These are phyloP conservation scores for Prunus fruticosa DNA, from an alignment of 306 rosid genomes.

Conservation along the genomic window DNA sequence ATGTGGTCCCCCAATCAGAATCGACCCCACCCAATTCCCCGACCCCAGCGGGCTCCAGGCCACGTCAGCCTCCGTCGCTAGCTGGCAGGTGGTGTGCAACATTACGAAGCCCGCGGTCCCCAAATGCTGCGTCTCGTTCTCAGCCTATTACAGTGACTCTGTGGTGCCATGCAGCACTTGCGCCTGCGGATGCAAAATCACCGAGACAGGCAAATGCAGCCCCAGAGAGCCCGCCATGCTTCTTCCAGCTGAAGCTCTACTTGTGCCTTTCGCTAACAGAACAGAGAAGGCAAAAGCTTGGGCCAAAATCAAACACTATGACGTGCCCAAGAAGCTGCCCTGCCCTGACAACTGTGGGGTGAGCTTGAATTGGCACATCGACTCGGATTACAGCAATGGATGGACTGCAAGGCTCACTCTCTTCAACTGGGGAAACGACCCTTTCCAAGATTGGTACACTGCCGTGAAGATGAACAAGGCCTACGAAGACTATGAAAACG, in stretches of 20 bases:
- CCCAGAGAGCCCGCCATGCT: constrained; percentile 36
- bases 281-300: constrained; percentile 63
- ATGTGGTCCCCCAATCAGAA: constrained; percentile 61
- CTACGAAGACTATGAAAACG: constrained; percentile 43
- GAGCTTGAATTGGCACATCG: constrained; percentile 81
- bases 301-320: constrained; percentile 53
- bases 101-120: constrained; percentile 55
- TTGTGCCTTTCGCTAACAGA: constrained; percentile 66
- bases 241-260: constrained; percentile 64
- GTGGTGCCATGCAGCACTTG: constrained; percentile 82
- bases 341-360: constrained; percentile 82
- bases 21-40: constrained; percentile 57
- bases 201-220: constrained; percentile 35
- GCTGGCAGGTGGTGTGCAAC: constrained; percentile 81
- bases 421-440: constrained; percentile 58
- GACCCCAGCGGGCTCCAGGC: constrained; percentile 68
- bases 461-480: constrained; percentile 50
- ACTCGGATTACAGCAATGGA: constrained; percentile 50
- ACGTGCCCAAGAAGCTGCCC: constrained; percentile 44
- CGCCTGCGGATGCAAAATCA: constrained; percentile 63
- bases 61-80: constrained; percentile 44
- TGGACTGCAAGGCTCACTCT: constrained; percentile 88
- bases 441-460: constrained; percentile 73
- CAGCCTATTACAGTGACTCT: constrained; percentile 68
- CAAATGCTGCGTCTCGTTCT: constrained; percentile 76